phyloP scores from a whole-genome alignment of 306 rosid genomes.

The Coriaria nepalensis region DNA sequence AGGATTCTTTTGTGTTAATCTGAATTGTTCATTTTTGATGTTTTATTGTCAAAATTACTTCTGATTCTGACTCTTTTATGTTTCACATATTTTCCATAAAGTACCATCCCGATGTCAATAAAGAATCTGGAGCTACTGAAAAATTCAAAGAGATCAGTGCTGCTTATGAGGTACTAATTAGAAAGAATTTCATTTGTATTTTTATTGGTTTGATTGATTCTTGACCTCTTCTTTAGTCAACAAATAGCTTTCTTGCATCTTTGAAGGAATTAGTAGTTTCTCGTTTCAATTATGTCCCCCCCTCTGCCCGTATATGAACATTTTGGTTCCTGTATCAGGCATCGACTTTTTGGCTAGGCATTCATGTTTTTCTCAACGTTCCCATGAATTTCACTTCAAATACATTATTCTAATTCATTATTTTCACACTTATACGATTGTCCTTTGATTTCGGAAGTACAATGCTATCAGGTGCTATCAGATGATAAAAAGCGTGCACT shows the following conservation, averaged over 20 bases:
- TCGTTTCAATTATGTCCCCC: too few relatives aligned
- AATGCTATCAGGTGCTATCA: slow-evolving; percentile 88
- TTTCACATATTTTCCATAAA: slow-evolving; percentile 18
- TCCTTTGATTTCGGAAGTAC: slow-evolving; percentile 62
- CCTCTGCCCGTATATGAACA: too few relatives aligned
- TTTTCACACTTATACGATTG: slow-evolving; percentile 22
- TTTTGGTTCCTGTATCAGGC: too few relatives aligned
- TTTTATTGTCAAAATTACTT: slow-evolving; percentile 5
- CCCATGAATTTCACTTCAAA: slow-evolving; percentile 6
- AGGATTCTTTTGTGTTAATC: too few relatives aligned
- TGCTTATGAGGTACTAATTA: slow-evolving; percentile 72
- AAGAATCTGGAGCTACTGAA: slow-evolving; percentile 91
- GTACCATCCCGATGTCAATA: slow-evolving; percentile 98
- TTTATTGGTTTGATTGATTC: neutral
- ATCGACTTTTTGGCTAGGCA: too few relatives aligned
- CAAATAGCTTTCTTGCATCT: too few relatives aligned
- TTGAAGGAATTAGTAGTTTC: too few relatives aligned
- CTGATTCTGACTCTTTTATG: slow-evolving; percentile 15
- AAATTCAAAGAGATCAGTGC: slow-evolving; percentile 91
- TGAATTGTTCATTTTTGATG: neutral
- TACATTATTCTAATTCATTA: slow-evolving; percentile 7
- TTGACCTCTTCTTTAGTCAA: neutral
- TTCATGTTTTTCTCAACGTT: neutral
- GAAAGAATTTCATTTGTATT: slow-evolving; percentile 4
- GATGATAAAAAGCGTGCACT: slow-evolving; percentile 92